Evolutionary conservation across 495 filamentous ascomycete genomes (phyloP), one percentile per base, ranked within the genome.

Genomic region (Xylaria acuta): DNA sequence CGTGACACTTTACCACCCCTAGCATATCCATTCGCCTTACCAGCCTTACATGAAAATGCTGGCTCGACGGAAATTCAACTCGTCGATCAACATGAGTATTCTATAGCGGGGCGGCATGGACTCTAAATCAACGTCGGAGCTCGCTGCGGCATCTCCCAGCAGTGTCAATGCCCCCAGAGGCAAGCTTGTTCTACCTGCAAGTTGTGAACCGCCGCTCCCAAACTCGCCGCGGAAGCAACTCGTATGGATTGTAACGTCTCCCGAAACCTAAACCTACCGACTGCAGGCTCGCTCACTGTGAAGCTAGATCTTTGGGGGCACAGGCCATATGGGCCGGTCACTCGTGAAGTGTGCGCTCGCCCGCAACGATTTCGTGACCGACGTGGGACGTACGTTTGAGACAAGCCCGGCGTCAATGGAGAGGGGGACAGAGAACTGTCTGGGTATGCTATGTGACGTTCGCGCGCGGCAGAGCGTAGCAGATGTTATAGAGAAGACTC

Each of bases 301-400:
- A 43, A 43, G 41, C 20, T 63, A 94, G 91, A 86, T 99, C 73
- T 99, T 98, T 81, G 96, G 96, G 54, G 94, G 93, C 53, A 98
- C 94, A 5, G 96, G 96, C 65, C 96, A 99, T 76, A 97, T 98
- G 85, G 96, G 96, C 73, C 92, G 94, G 64, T 95, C 92, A 14
- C 89, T 99, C 30, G 93, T 93, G 58, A 94, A 94, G 73, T 90
- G 88, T 41, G 92, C 90, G 25, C 86, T 98, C n/a, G 84, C 89
- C 30, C 90, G 93, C 74, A 90, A 91, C 71, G 96, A 99, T 76
- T 87, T 92, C n/a, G 95, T 98, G 71, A 89, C 91, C 11, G 93
- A 95, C 18, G 94, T 97, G 4, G 96, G 96, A 6, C 91, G 93
- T 40, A 90, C 90, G n/a, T 90, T 92, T 73, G 92, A 96, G 77